A percentile compares a stretch with the other conserved stretches of the same genome.
phyloP scores from a whole-genome alignment of 176 grass and related monocot species.

The Echinochloa phyllopogon region DNA sequence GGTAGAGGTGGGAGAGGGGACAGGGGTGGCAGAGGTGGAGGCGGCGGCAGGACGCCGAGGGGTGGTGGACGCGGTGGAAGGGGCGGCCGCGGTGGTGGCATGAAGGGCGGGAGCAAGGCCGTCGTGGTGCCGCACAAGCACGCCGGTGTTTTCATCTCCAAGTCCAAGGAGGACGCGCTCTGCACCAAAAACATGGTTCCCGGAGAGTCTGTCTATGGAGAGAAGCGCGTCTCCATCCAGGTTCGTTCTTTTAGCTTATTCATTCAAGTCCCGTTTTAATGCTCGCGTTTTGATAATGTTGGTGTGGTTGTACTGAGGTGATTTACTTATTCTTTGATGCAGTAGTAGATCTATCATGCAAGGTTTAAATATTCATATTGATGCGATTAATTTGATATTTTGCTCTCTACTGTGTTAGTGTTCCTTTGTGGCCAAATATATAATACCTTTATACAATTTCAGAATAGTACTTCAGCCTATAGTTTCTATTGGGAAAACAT shows the following conservation, averaged over 20 bases:
- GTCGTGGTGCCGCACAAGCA: conserved; percentile 79
- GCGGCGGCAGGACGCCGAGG: conserved; percentile 40
- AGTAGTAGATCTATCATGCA: neutral
- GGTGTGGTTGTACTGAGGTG: neutral
- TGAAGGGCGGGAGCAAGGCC: conserved; percentile 85
- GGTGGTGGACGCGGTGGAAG: conserved; percentile 32
- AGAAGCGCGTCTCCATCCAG: conserved; percentile 91
- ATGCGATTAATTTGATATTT: neutral
- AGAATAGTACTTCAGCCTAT: neutral
- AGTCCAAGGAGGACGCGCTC: conserved; percentile 93
- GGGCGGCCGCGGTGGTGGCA: conserved; percentile 52
- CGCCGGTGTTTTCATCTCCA: conserved; percentile 84
- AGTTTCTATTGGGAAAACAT: neutral
- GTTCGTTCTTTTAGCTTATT: neutral
- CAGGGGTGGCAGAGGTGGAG: conserved; percentile 43
- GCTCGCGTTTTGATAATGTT: too few species aligned
- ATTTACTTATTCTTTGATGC: too few species aligned
- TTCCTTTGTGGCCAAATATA: neutral
- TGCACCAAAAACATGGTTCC: conserved; percentile 92
- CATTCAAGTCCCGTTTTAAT: fast-evolving
- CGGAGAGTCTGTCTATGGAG: conserved; percentile 82
- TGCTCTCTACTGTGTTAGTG: neutral
- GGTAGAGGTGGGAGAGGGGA: conserved; percentile 42
- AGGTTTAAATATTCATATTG: neutral
- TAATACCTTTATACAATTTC: neutral